These are phyloP conservation scores for Cladophialophora immunda DNA, from an alignment of 2,329 filamentous ascomycete species.

Conservation along the genomic window DNA sequence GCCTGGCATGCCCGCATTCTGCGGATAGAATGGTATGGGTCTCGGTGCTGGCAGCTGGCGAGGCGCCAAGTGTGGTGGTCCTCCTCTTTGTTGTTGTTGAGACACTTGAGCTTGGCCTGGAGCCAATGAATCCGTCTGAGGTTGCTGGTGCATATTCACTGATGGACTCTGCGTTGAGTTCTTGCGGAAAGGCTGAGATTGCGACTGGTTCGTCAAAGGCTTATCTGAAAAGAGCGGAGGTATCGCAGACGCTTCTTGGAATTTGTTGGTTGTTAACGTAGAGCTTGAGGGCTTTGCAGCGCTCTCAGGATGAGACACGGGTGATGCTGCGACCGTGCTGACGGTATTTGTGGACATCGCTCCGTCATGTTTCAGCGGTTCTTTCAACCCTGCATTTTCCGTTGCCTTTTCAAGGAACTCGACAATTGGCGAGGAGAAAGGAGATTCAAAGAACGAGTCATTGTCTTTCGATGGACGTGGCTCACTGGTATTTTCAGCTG, in stretches of 20 bases:
- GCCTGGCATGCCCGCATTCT: constrained; percentile 14
- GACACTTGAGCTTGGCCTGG: neutral
- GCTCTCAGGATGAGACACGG: constrained; percentile 2
- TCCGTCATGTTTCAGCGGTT: neutral
- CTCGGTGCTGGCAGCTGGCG: constrained; percentile 2
- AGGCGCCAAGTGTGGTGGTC: constrained; percentile 6
- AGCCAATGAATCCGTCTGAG: constrained; percentile 6
- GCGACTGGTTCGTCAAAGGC: neutral
- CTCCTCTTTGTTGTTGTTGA: constrained; percentile 11
- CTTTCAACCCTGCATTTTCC: constrained; percentile 29
- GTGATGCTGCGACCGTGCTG: neutral
- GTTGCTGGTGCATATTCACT: constrained; percentile 14
- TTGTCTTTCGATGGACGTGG: constrained; percentile 3
- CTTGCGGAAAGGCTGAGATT: constrained; percentile 1
- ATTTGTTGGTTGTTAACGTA: neutral
- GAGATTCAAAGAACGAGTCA: constrained; percentile 30
- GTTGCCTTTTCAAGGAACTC: constrained; percentile 32
- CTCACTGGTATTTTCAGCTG: constrained; percentile 5
- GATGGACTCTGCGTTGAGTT: constrained; percentile 1
- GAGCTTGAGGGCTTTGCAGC: neutral
- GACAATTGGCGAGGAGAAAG: constrained; percentile 31
- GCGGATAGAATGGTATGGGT: constrained; percentile 17
- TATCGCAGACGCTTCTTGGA: constrained; percentile 13
- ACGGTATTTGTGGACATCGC: neutral
- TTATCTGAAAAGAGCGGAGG: constrained; percentile 33